Evolutionary conservation across 2,329 filamentous ascomycete genomes (phyloP).

Genomic region (Neonectria sp.): DNA sequence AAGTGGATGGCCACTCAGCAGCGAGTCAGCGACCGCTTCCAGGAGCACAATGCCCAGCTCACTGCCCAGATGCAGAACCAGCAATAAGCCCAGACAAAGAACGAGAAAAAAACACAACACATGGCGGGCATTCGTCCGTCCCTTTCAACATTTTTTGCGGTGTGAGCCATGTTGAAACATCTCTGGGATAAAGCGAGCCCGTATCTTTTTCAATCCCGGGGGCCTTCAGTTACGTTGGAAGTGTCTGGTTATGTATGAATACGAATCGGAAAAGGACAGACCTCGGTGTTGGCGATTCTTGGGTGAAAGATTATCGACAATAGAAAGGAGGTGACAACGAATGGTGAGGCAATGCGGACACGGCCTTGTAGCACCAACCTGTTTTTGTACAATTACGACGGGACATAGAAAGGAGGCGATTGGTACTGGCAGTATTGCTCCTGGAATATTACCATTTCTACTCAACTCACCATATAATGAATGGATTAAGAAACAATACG

Average conservation of each 20-base stretch:
- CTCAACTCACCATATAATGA: conserved; percentile 13
- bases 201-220: neutral
- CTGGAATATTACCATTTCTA: conserved; percentile 32
- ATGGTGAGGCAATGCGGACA: conserved; percentile 31
- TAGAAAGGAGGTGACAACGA: conserved; percentile 28
- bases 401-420: conserved; percentile 33
- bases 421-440: conserved; percentile 23
- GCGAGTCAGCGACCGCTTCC: conserved; percentile 92
- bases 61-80: conserved; percentile 66
- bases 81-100: conserved; percentile 48
- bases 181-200: neutral
- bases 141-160: neutral
- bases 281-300: conserved; percentile 29
- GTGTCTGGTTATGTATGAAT: conserved; percentile 40
- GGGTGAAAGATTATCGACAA: conserved; percentile 22
- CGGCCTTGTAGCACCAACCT: conserved; percentile 39
- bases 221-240: conserved; percentile 2
- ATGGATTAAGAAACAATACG: neutral
- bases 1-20: conserved; percentile 96
- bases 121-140: neutral
- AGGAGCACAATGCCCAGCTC: conserved; percentile 76
- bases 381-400: conserved; percentile 45
- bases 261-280: conserved; percentile 24
- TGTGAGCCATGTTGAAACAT: conserved; percentile 2
- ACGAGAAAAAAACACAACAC: neutral